A percentile compares a stretch with the other conserved stretches of the same genome.
Evolutionary conservation across 108 stramenopile species (phyloP).

Genomic region (Nitzschia sp.): DNA sequence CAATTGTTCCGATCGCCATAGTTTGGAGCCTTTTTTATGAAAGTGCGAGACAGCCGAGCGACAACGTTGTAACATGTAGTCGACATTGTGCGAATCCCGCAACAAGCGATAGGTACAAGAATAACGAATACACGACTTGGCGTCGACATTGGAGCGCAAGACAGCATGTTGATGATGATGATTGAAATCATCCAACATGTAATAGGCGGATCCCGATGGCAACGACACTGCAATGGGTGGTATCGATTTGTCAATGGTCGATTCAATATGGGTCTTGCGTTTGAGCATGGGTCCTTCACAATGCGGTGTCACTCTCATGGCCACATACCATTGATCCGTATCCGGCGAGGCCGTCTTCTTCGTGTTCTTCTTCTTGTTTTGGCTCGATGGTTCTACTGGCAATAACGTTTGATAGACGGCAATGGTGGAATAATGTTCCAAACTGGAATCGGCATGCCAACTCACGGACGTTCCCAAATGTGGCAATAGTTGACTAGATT

Average conservation of each 20-base stretch:
- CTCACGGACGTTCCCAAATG: constrained; percentile 63
- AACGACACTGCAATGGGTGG: constrained; percentile 50
- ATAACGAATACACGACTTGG: constrained; percentile 35
- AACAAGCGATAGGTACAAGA: constrained; percentile 63
- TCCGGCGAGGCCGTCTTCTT: background rate
- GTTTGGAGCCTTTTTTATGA: constrained; percentile 54
- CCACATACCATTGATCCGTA: constrained; percentile 49
- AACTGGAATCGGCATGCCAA: constrained; percentile 89
- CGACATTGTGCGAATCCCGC: constrained; percentile 48
- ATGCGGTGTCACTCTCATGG: constrained; percentile 52
- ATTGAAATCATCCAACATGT: constrained; percentile 88
- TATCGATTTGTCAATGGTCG: constrained; percentile 33
- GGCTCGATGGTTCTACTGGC: constrained; percentile 12
- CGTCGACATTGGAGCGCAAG: background rate
- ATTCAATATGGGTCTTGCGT: constrained; percentile 33
- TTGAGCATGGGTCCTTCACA: constrained; percentile 49
- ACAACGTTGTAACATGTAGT: constrained; percentile 37
- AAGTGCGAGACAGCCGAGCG: constrained; percentile 29
- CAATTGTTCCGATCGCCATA: constrained; percentile 61
- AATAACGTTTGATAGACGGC: constrained; percentile 69
- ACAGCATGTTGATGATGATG: constrained; percentile 79
- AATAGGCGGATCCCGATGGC: constrained; percentile 71
- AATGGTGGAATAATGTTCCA: constrained; percentile 81
- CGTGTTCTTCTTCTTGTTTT: constrained; percentile 7
- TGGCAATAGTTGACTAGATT: constrained; percentile 11